Evolutionary conservation across 306 rosid genomes (phyloP).

Genomic region (Hippophae tibetana): DNA sequence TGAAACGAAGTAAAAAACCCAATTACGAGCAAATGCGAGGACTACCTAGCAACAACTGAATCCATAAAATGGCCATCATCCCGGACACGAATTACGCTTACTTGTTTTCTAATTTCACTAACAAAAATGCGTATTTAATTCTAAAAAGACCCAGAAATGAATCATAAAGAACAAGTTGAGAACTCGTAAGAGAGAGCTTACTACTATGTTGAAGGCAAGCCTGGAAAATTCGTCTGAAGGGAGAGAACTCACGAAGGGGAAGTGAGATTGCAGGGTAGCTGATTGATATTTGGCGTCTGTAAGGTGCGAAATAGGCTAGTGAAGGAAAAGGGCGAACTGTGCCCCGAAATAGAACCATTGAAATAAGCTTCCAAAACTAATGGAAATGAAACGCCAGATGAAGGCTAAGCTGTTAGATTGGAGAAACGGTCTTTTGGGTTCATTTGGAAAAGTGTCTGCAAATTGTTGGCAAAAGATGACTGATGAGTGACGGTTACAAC

Average conservation of each 20-base stretch:
- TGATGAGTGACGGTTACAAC: background rate
- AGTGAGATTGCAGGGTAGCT: constrained; percentile 25
- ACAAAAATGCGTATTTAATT: too few relatives aligned
- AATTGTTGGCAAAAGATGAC: background rate
- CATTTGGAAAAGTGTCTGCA: background rate
- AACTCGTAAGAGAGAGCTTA: constrained; percentile 19
- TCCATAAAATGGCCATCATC: background rate
- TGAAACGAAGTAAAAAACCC: background rate
- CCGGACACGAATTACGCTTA: background rate
- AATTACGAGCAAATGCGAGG: background rate
- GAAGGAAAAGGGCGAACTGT: constrained; percentile 51
- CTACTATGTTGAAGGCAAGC: constrained; percentile 38
- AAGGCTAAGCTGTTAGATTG: background rate
- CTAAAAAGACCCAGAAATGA: background rate
- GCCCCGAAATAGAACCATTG: constrained; percentile 40
- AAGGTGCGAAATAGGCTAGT: constrained; percentile 23
- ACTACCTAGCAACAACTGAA: background rate
- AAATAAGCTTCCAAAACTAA: background rate
- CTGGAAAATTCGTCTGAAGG: constrained; percentile 26
- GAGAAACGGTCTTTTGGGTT: constrained; percentile 1
- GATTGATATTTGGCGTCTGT: constrained; percentile 27
- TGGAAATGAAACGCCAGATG: background rate
- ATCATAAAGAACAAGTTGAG: background rate
- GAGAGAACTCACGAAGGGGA: constrained; percentile 26
- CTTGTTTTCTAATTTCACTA: background rate